phyloP scores from a whole-genome alignment of 352 stramenopile genomes.

The Phytophthora kernoviae region DNA sequence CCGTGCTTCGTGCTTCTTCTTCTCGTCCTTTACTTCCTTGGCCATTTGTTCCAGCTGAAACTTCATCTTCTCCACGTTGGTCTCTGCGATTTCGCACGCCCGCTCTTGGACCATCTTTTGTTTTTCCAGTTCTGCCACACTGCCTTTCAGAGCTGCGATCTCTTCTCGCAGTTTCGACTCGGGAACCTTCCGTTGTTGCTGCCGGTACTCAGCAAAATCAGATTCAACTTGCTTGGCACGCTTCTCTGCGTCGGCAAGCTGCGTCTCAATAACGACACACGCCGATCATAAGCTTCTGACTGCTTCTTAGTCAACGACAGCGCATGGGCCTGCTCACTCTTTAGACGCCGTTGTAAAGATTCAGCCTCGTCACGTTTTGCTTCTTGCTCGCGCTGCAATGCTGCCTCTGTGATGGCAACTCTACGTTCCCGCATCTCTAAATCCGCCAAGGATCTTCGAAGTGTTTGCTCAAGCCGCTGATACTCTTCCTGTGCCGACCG shows the following conservation, averaged over 20 bases:
- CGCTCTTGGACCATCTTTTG: slow-evolving; percentile 49
- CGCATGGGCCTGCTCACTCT: slow-evolving; percentile 67
- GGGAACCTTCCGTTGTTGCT: slow-evolving; percentile 76
- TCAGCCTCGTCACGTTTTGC: slow-evolving; percentile 65
- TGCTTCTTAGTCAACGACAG: slow-evolving; percentile 63
- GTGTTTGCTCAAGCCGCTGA: slow-evolving; percentile 31
- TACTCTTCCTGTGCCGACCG: slow-evolving; percentile 62
- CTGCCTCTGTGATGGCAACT: slow-evolving; percentile 27
- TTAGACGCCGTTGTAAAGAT: slow-evolving; percentile 49
- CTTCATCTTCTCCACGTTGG: slow-evolving; percentile 45
- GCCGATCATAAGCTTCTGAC: slow-evolving; percentile 53
- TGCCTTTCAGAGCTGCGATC: slow-evolving; percentile 60
- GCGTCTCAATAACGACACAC: slow-evolving; percentile 41
- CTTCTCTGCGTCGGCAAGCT: slow-evolving; percentile 52
- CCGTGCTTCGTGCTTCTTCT: slow-evolving; percentile 68
- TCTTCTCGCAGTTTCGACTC: slow-evolving; percentile 75
- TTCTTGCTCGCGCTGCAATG: slow-evolving; percentile 61
- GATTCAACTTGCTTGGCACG: slow-evolving; percentile 59
- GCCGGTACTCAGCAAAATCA: slow-evolving; percentile 73
- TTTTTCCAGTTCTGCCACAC: slow-evolving; percentile 66
- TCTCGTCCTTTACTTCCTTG: slow-evolving; percentile 59
- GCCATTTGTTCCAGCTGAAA: slow-evolving; percentile 65
- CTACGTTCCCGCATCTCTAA: background rate
- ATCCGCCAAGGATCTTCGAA: background rate
- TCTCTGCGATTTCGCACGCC: slow-evolving; percentile 44